phyloP scores from a whole-genome alignment of 176 grass and related monocot species.

The Dactylis glomerata region DNA sequence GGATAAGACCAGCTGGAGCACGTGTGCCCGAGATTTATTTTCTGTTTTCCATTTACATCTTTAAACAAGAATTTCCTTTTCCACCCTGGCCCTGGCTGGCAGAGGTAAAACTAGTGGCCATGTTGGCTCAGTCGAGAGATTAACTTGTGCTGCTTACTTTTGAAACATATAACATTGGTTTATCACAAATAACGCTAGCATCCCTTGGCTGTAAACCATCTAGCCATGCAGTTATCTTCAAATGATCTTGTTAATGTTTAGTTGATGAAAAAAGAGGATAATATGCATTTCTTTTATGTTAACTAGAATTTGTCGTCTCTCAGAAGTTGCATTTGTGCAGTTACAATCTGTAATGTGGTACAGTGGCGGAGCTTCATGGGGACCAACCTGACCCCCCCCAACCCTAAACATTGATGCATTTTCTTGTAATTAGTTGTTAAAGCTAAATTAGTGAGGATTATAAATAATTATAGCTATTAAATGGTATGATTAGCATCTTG shows the following conservation, averaged over 20 bases:
- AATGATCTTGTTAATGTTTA: background rate
- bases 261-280: background rate
- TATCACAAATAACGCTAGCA: too few relatives aligned
- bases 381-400: too few relatives aligned
- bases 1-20: constrained; percentile 7
- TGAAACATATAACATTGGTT: background rate
- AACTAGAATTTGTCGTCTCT: background rate
- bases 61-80: background rate
- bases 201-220: too few relatives aligned
- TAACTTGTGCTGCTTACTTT: background rate
- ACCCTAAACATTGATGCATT: too few relatives aligned
- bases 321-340: background rate
- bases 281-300: background rate
- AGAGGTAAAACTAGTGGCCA: background rate
- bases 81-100: background rate
- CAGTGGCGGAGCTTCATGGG: too few relatives aligned
- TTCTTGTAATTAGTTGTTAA: too few relatives aligned
- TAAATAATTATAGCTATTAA: too few relatives aligned
- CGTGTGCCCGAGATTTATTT: background rate
- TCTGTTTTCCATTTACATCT: background rate
- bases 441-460: too few relatives aligned
- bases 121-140: background rate
- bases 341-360: background rate
- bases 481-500: too few relatives aligned
- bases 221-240: background rate